Evolutionary conservation across 805 yeast species (phyloP).

Genomic region (Brettanomyces bruxellensis): DNA sequence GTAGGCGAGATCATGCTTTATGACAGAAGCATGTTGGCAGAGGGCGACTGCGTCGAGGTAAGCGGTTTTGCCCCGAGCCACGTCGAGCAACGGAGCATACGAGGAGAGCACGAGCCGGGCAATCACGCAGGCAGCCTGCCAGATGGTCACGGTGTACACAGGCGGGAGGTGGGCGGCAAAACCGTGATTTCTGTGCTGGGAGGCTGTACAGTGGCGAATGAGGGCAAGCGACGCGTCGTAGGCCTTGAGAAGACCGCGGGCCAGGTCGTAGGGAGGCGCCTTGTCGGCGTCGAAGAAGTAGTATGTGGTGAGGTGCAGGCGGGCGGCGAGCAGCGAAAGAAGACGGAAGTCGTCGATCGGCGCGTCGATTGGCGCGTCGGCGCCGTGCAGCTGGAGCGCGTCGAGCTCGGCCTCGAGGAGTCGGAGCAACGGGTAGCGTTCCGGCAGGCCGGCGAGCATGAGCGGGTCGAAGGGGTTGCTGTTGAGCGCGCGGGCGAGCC

Average conservation of each 20-base stretch:
- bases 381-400: constrained; percentile 25
- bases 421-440: constrained; percentile 65
- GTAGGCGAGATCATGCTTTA: constrained; percentile 88
- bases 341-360: constrained; percentile 59
- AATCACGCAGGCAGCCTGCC: constrained; percentile 89
- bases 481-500: constrained; percentile 68
- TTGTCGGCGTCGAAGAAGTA: constrained; percentile 61
- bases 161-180: constrained; percentile 78
- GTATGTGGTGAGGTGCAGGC: constrained; percentile 77
- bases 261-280: constrained; percentile 47
- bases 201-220: constrained; percentile 54
- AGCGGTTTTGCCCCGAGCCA: constrained; percentile 59
- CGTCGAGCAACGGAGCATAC: constrained; percentile 55
- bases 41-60: constrained; percentile 59
- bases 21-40: constrained; percentile 71
- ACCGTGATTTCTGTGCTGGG: constrained; percentile 48
- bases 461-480: constrained; percentile 58
- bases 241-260: constrained; percentile 64
- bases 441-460: constrained; percentile 58
- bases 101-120: constrained; percentile 74
- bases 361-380: not conserved
- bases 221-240: constrained; percentile 74
- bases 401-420: constrained; percentile 66
- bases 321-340: constrained; percentile 60
- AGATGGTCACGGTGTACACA: constrained; percentile 68